Conservation (phyloP, 2,329 filamentous ascomycete genomes). For the Teratosphaeria nubilosa region DNA sequence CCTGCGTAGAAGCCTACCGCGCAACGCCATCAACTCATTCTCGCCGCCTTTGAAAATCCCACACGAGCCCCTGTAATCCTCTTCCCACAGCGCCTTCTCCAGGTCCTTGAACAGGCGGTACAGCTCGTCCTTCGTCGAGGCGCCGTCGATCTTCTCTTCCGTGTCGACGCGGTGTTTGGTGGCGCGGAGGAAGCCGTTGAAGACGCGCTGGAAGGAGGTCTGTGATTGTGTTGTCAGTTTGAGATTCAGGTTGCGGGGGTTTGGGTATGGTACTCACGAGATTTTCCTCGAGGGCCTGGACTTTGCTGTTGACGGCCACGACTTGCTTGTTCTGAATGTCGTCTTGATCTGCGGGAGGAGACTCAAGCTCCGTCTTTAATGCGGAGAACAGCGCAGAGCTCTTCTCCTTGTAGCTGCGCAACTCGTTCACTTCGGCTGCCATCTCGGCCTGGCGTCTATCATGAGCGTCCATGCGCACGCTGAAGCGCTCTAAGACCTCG, state of each 20-base stretch:
- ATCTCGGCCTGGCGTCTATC: not conserved
- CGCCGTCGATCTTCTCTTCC: conserved; percentile 3
- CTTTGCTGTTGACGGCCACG: not conserved
- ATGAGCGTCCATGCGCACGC: not conserved
- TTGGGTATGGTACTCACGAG: not conserved
- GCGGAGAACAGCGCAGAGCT: conserved; percentile 1
- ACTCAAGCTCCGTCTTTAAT: conserved; percentile 3
- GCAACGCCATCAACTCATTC: conserved; percentile 8
- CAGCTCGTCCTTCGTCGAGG: conserved; percentile 2
- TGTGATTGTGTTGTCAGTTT: not conserved
- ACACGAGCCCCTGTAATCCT: not conserved
- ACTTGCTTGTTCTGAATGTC: not conserved
- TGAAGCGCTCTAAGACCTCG: not conserved
- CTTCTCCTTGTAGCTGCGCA: conserved; percentile 1
- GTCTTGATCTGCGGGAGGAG: not conserved
- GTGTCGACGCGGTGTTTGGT: not conserved
- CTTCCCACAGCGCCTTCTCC: not conserved
- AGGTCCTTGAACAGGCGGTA: conserved; percentile 2
- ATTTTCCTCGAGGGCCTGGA: not conserved
- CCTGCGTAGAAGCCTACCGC: conserved; percentile 4
- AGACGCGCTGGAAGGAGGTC: not conserved
- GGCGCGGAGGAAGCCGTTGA: not conserved
- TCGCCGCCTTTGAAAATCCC: conserved; percentile 6
- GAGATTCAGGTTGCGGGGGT: not conserved
- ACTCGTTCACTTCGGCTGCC: not conserved